Percentiles rank a stretch among this genome's conserved stretches.
These are phyloP conservation scores for Erigeron philadelphicus DNA, from an alignment of 140 eudicot species.

Conservation along the genomic window DNA sequence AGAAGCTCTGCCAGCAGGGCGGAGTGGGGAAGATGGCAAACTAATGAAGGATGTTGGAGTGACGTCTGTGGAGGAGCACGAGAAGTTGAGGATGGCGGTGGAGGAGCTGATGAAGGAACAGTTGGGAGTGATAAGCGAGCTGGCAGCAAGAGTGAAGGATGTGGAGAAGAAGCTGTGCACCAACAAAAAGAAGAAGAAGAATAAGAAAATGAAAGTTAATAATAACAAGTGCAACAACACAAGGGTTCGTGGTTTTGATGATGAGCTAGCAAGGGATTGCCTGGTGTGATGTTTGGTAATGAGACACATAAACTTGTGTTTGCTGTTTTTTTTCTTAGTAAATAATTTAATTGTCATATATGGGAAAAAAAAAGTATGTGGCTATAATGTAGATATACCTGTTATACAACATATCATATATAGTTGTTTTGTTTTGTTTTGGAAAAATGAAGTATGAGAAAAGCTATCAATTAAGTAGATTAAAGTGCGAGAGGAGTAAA, in stretches of 20 bases:
- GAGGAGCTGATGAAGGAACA: slow-evolving; percentile 61
- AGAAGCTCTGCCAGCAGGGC: not conserved
- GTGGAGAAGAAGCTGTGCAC: slow-evolving; percentile 55
- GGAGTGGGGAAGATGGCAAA: not conserved
- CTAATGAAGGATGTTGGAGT: not conserved
- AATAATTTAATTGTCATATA: too few species aligned
- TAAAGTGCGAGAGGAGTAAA: too few species aligned
- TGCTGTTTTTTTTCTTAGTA: too few species aligned
- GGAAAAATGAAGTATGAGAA: too few species aligned
- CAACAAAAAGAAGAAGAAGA: slow-evolving; percentile 23
- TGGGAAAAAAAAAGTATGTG: too few species aligned
- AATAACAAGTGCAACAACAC: slow-evolving; percentile 8
- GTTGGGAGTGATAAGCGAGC: slow-evolving; percentile 43
- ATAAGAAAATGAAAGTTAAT: slow-evolving; percentile 37
- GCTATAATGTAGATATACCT: too few species aligned
- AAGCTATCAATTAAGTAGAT: too few species aligned
- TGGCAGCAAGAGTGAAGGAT: slow-evolving; percentile 52
- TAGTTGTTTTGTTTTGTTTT: too few species aligned
- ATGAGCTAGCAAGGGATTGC: slow-evolving; percentile 4
- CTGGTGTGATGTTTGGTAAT: not conserved
- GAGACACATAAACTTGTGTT: too few species aligned
- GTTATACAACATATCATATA: too few species aligned
- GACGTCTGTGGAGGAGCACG: slow-evolving; percentile 39
- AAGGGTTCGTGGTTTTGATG: not conserved
- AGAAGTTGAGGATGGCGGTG: slow-evolving; percentile 45